Percentiles rank a stretch among this genome's conserved stretches.
Evolutionary conservation across 2,329 filamentous ascomycete species (phyloP).

Genomic region (Penicillium nordicum): DNA sequence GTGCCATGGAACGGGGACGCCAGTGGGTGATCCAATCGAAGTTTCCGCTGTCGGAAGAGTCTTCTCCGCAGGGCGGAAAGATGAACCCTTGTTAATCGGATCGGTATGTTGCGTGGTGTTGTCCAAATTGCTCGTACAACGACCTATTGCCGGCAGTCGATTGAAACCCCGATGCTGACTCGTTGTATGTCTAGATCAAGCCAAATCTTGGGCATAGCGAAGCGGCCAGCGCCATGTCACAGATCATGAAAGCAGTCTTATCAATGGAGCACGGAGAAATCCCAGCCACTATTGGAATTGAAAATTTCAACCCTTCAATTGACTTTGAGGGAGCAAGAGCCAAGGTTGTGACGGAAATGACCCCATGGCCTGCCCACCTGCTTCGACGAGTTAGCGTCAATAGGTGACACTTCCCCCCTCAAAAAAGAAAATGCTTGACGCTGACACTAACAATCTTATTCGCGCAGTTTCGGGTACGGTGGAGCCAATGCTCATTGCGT

Average conservation of each 20-base stretch:
- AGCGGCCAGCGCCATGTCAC: constrained; percentile 13
- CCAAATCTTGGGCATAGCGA: constrained; percentile 22
- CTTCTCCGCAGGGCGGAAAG: not conserved
- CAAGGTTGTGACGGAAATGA: not conserved
- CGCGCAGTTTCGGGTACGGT: constrained; percentile 1
- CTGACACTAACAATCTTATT: too few species aligned
- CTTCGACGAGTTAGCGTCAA: constrained; percentile 23
- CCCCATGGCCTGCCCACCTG: constrained; percentile 17
- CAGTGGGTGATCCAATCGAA: not conserved
- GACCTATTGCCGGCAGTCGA: too few species aligned
- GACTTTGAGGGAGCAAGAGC: not conserved
- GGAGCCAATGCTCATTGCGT: constrained; percentile 13
- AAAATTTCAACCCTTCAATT: constrained; percentile 14
- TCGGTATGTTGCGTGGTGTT: not conserved
- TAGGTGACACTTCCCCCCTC: too few species aligned
- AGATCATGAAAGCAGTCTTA: constrained; percentile 21
- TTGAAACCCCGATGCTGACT: too few species aligned
- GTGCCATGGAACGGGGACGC: not conserved
- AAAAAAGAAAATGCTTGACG: too few species aligned
- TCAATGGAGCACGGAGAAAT: constrained; percentile 19
- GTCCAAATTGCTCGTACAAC: too few species aligned
- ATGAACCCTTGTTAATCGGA: not conserved
- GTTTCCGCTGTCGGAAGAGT: constrained; percentile 9
- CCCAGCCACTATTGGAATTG: constrained; percentile 16
- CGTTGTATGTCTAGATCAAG: constrained; percentile 24